Evolutionary conservation across 2,329 filamentous ascomycete species (phyloP), one percentile per base, ranked within the genome.

Genomic region (Botrytis elliptica): DNA sequence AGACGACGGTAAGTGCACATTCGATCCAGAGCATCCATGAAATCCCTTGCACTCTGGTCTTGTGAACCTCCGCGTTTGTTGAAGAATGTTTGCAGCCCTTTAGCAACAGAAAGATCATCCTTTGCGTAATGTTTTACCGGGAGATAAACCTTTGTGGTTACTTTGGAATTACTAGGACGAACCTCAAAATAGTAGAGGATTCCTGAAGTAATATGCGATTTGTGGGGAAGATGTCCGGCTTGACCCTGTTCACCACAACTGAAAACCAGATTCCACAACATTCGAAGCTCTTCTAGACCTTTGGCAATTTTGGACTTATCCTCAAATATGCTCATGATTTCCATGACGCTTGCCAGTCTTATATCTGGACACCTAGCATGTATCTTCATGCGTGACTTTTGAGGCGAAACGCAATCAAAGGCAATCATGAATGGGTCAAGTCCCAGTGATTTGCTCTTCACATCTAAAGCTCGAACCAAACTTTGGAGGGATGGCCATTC

Each of bases 121-220:
- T 38, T 20, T 42, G 18, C 44, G 25, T 71, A 64, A 62, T 71
- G 59, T n/a, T 52, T 38, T 9, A 71, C 69, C 12, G 59, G 33
- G 20, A 71, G 25, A 4, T 71, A 55, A 20, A 71, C 18, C 12
- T 71, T 55, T n/a, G 42, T 42, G 18, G 59, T 52, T 25, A 71
- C 49, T 64, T 55, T 52, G 7, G 12, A 44, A 42, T 40, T 38
- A 25, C 7, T 25, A n/a, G 52, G 14, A 20, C 52, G 49, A 16
- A 70, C 52, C 60, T 70, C 67, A 40, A 70, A 70, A 10, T 70
- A 38, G 40, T 44, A 70, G 10, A 60, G 67, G 25, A 70, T 70
- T 49, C 55, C 38, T 25, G 40, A 70, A 25, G n/a, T 55, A 3
- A 44, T 33, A 16, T 60, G 55, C 29, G 14, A 20, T 42, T 46